Conservation (phyloP, 371 early-diverging fungal genomes). For the Mucor saturninus region DNA sequence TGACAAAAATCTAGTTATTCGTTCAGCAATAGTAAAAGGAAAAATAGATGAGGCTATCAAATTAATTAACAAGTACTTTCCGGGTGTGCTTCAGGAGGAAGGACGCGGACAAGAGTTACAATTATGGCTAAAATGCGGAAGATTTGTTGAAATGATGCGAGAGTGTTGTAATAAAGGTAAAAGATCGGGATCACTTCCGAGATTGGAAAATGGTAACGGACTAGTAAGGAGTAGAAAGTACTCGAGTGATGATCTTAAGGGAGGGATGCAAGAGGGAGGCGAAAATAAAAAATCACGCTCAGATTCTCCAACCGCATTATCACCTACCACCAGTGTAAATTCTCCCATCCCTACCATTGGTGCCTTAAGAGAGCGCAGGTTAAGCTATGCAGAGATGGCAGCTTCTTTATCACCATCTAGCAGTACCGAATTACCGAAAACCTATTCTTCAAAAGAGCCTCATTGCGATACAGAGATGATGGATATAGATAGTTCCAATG, state of each 20-base stretch:
- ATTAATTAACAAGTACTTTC: constrained; percentile 65
- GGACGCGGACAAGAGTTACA: constrained; percentile 51
- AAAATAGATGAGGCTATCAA: constrained; percentile 75
- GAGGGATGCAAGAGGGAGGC: neutral
- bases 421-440: neutral
- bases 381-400: constrained; percentile 46
- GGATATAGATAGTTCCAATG: constrained; percentile 7
- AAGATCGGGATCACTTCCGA: constrained; percentile 64
- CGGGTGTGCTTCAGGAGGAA: constrained; percentile 57
- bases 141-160: constrained; percentile 86
- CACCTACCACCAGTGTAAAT: neutral
- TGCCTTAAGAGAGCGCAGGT: constrained; percentile 13
- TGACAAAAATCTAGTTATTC: constrained; percentile 56
- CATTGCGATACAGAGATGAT: constrained; percentile 4
- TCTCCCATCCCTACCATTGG: neutral
- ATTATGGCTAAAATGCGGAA: constrained; percentile 81
- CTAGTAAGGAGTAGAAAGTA: neutral
- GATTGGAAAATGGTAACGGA: neutral
- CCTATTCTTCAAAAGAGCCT: neutral
- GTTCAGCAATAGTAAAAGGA: constrained; percentile 67
- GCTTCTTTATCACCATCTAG: constrained; percentile 33
- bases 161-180: constrained; percentile 23
- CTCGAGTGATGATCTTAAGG: neutral
- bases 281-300: no score
- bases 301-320: no score